Percentiles rank a stretch among this genome's conserved stretches.
These are phyloP conservation scores for Fragaria iinumae DNA, from an alignment of 306 rosid genomes.

Conservation along the genomic window DNA sequence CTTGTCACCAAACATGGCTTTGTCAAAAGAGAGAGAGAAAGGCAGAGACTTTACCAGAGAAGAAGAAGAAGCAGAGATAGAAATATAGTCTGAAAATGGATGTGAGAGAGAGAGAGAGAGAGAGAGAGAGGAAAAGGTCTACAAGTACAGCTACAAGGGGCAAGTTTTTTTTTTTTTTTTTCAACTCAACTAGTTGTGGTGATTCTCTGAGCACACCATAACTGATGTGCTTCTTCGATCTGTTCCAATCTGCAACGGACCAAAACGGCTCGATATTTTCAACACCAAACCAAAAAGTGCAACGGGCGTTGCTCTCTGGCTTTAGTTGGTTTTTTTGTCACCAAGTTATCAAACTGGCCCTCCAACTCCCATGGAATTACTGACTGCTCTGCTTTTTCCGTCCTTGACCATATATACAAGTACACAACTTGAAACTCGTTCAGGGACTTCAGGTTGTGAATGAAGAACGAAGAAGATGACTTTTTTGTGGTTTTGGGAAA, in stretches of 20 bases:
- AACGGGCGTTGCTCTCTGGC: slow-evolving; percentile 19
- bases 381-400: not conserved
- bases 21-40: not conserved
- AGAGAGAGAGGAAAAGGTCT: not conserved
- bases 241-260: slow-evolving; percentile 38
- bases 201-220: slow-evolving; percentile 30
- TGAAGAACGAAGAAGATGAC: slow-evolving; percentile 10
- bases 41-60: not conserved
- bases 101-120: not conserved
- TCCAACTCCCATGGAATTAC: slow-evolving; percentile 11
- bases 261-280: slow-evolving; percentile 45
- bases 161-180: not conserved
- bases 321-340: not conserved
- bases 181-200: slow-evolving; percentile 16
- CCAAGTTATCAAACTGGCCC: slow-evolving; percentile 39
- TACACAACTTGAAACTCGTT: not conserved
- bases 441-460: not conserved
- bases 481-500: not conserved
- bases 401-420: slow-evolving; percentile 17
- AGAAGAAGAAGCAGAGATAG: not conserved
- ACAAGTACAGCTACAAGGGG: slow-evolving; percentile 5
- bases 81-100: not conserved
- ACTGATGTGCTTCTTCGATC: not conserved
- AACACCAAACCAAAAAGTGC: slow-evolving; percentile 22
- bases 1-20: slow-evolving; percentile 61